These are phyloP conservation scores for Kluyveromyces wickerhamii DNA, from an alignment of 805 yeast genomes.

Conservation along the genomic window DNA sequence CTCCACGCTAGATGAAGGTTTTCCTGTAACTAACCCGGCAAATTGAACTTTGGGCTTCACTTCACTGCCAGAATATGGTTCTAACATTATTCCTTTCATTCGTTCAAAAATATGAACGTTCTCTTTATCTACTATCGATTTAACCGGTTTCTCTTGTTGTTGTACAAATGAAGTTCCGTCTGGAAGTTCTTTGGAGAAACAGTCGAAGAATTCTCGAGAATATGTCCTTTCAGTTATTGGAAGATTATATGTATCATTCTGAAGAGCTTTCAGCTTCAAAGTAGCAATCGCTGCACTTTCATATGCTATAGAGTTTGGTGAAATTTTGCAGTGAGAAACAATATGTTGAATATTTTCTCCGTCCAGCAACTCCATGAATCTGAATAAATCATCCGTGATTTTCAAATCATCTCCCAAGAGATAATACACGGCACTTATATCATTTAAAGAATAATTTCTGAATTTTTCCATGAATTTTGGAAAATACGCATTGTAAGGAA, in stretches of 20 bases:
- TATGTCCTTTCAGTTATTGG: constrained; percentile 28
- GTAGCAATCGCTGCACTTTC: constrained; percentile 45
- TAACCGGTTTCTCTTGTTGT: constrained; percentile 15
- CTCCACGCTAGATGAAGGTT: constrained; percentile 20
- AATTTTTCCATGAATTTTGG: constrained; percentile 27
- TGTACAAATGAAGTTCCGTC: constrained; percentile 18
- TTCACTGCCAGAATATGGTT: constrained; percentile 17
- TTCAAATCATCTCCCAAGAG: constrained; percentile 59
- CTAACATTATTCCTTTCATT: constrained; percentile 13
- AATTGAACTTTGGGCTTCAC: constrained; percentile 9
- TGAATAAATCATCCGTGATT: constrained; percentile 34
- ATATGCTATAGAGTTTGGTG: constrained; percentile 55
- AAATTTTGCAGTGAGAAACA: constrained; percentile 61
- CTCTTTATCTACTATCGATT: constrained; percentile 10
- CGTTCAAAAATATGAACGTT: constrained; percentile 22
- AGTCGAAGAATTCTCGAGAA: constrained; percentile 27
- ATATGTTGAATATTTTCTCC: constrained; percentile 45
- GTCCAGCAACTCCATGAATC: constrained; percentile 48
- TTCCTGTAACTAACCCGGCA: not conserved
- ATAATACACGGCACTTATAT: constrained; percentile 57
- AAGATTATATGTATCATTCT: constrained; percentile 34
- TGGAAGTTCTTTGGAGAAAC: constrained; percentile 26
- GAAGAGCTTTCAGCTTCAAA: constrained; percentile 50
- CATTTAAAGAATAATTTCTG: constrained; percentile 15
- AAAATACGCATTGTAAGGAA: constrained; percentile 50